Evolutionary conservation across 208 protist species (phyloP).

Genomic region (Porcisia hertigi): DNA sequence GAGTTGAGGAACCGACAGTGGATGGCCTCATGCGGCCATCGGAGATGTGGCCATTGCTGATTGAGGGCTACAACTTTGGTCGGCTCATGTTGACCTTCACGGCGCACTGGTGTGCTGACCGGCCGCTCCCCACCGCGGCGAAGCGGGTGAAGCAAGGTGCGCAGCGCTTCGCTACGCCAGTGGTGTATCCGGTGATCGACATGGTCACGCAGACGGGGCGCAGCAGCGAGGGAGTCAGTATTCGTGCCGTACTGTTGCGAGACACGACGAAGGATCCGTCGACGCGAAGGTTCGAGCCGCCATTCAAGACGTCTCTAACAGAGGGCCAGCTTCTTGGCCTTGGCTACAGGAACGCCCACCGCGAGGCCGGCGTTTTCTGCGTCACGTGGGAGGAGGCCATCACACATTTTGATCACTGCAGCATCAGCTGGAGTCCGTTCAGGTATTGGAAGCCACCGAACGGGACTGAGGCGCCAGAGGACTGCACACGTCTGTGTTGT

Average conservation of each 20-base stretch:
- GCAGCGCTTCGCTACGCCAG: neutral
- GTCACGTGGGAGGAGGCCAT: conserved; percentile 72
- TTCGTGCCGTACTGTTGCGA: conserved; percentile 29
- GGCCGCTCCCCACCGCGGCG: neutral
- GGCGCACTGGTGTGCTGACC: conserved; percentile 1
- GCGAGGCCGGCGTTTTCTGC: conserved; percentile 77
- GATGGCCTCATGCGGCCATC: conserved; percentile 16
- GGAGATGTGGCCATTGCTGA: conserved; percentile 27
- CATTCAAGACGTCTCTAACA: conserved; percentile 20
- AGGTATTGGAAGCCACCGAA: conserved; percentile 52
- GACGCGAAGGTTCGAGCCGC: conserved; percentile 10
- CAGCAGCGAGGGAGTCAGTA: neutral
- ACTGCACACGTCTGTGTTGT: conserved; percentile 57
- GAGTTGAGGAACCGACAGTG: conserved; percentile 2
- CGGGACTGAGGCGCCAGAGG: conserved; percentile 16
- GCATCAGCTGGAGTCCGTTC: conserved; percentile 80
- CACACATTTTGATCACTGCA: conserved; percentile 60
- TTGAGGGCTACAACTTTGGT: conserved; percentile 18
- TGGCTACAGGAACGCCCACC: conserved; percentile 42
- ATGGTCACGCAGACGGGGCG: conserved; percentile 17
- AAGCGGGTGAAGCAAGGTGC: neutral
- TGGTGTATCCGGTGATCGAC: conserved; percentile 23
- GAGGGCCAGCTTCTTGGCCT: conserved; percentile 26
- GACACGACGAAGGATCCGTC: conserved; percentile 29
- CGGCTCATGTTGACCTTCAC: conserved; percentile 28